phyloP scores from a whole-genome alignment of 805 yeast genomes.

The Teunomyces pallodes region DNA sequence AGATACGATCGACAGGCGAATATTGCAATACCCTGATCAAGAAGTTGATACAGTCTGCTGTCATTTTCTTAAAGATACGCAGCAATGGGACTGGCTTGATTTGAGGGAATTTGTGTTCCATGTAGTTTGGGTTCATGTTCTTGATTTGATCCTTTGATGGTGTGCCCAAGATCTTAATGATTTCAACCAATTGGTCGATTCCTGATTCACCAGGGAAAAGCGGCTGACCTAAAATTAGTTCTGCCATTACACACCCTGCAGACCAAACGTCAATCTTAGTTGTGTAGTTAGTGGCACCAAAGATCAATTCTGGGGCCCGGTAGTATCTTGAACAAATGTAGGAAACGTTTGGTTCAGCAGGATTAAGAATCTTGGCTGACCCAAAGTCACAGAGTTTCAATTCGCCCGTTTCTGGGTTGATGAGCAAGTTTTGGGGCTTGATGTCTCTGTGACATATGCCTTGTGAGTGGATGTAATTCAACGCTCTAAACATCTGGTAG shows the following conservation, averaged over 20 bases:
- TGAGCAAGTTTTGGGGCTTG: slow-evolving; percentile 84
- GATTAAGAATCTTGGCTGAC: slow-evolving; percentile 85
- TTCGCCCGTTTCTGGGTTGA: slow-evolving; percentile 81
- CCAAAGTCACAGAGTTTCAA: slow-evolving; percentile 96
- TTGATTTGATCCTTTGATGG: slow-evolving; percentile 90
- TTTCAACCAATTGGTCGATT: slow-evolving; percentile 94
- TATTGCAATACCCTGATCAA: slow-evolving; percentile 59
- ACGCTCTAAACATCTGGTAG: slow-evolving; percentile 70
- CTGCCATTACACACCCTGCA: slow-evolving; percentile 98
- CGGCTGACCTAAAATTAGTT: slow-evolving; percentile 91
- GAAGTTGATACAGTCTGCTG: slow-evolving; percentile 53
- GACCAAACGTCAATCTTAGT: slow-evolving; percentile 98
- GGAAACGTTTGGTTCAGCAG: slow-evolving; percentile 90
- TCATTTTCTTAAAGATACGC: slow-evolving; percentile 61
- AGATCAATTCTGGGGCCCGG: slow-evolving; percentile 95
- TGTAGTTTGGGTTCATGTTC: slow-evolving; percentile 94
- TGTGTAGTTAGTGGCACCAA: slow-evolving; percentile 95
- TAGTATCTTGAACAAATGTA: slow-evolving; percentile 96
- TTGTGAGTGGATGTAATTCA: slow-evolving; percentile 72
- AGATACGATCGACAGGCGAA: slow-evolving; percentile 63
- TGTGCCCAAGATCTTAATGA: slow-evolving; percentile 92
- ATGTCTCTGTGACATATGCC: slow-evolving; percentile 93
- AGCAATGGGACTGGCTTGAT: slow-evolving; percentile 74
- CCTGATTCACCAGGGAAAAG: slow-evolving; percentile 98
- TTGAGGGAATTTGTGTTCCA: slow-evolving; percentile 94